Evolutionary conservation across 225 moss, liverwort and hornwort species (phyloP).

Genomic region (Rhytidiadelphus loreus): DNA sequence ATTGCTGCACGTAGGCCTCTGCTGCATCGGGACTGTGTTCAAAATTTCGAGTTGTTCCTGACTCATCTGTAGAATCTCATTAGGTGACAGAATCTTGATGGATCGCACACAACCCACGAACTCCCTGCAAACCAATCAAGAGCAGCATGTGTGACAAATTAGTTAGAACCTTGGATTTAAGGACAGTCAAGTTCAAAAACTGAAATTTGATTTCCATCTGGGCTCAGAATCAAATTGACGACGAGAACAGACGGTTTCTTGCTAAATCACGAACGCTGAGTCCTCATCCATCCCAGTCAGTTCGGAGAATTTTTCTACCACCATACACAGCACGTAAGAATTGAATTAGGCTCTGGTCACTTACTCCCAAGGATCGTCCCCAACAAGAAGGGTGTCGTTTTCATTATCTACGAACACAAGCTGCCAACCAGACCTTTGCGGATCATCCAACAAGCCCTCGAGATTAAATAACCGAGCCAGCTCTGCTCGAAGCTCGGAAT

Average conservation of each 20-base stretch:
- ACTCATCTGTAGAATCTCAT: constrained; percentile 83
- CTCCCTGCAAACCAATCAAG: constrained; percentile 38
- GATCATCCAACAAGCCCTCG: constrained; percentile 58
- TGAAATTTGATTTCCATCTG: neutral
- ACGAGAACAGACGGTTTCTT: neutral
- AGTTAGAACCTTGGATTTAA: neutral
- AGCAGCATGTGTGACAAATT: neutral
- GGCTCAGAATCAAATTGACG: neutral
- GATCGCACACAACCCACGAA: constrained; percentile 86
- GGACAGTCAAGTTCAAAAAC: neutral
- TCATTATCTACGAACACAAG: constrained; percentile 76
- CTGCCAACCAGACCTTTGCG: constrained; percentile 66
- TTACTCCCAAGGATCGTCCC: constrained; percentile 82
- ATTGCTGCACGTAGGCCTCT: constrained; percentile 36
- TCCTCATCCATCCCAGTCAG: neutral
- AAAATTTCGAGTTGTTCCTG: constrained; percentile 75
- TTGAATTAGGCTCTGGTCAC: neutral
- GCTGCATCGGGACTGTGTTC: constrained; percentile 44
- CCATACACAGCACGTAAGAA: neutral
- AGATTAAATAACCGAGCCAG: constrained; percentile 57
- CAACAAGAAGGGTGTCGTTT: constrained; percentile 65
- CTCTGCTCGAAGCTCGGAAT: constrained; percentile 47
- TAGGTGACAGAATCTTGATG: constrained; percentile 79
- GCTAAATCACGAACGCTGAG: neutral
- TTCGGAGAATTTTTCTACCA: neutral